These are phyloP conservation scores for Penicillium sclerotiorum DNA, from an alignment of 2,329 filamentous ascomycete species.

Conservation along the genomic window DNA sequence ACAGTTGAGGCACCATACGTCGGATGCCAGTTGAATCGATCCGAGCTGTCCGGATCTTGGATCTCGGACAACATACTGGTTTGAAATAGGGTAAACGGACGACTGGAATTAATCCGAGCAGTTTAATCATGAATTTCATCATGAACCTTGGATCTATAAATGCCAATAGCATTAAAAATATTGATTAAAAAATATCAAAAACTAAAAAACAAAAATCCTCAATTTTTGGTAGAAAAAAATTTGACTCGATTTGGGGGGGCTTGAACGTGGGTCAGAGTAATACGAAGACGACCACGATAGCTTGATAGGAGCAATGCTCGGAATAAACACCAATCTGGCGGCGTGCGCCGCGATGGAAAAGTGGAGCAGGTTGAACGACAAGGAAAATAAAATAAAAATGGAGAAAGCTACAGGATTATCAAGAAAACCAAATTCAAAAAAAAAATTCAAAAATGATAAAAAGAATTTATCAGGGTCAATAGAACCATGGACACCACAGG, in stretches of 20 bases:
- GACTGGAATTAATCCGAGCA: not conserved
- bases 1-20: not conserved
- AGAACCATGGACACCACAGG: constrained; percentile 11
- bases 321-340: constrained; percentile 23
- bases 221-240: not conserved
- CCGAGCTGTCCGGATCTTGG: constrained; percentile 6
- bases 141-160: constrained; percentile 2
- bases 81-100: not conserved
- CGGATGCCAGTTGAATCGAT: not conserved
- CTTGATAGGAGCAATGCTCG: constrained; percentile 11
- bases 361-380: constrained; percentile 15
- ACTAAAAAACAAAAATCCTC: not conserved
- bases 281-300: not conserved
- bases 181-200: not conserved
- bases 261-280: constrained; percentile 5
- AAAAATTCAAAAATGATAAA: not conserved
- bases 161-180: not conserved
- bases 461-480: too few species aligned
- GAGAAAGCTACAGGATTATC: not conserved
- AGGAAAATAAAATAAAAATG: constrained; percentile 10
- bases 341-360: constrained; percentile 21
- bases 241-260: not conserved
- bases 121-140: not conserved
- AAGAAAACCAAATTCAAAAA: not conserved
- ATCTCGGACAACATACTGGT: not conserved